Conservation (phyloP, 768 basidiomycete species). For the Tephrocybe sp. region DNA sequence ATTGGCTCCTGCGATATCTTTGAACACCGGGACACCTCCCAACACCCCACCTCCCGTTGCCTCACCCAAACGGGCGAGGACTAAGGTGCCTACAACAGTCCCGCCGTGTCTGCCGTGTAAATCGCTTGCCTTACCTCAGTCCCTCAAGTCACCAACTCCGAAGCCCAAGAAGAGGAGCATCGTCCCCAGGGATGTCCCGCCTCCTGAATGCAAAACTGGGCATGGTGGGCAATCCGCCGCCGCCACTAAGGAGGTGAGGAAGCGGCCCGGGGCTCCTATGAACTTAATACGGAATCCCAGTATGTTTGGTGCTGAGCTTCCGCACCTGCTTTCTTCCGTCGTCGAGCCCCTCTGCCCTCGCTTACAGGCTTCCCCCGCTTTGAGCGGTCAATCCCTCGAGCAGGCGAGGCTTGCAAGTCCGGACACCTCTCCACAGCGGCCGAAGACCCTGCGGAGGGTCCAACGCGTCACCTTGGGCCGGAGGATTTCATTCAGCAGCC, state of each 20-base stretch:
- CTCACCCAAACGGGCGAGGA: conserved; percentile 18
- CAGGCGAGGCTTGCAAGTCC: background rate
- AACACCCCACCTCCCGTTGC: conserved; percentile 18
- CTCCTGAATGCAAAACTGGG: background rate
- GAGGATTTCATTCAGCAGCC: conserved; percentile 67
- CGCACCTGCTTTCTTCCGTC: conserved; percentile 32
- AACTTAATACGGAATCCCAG: conserved; percentile 61
- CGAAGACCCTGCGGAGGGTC: conserved; percentile 50
- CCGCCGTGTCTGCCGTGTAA: conserved; percentile 19
- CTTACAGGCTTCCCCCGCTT: conserved; percentile 13
- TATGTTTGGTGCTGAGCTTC: conserved; percentile 68
- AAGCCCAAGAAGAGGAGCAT: conserved; percentile 16
- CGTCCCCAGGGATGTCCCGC: background rate
- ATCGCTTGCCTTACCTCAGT: background rate
- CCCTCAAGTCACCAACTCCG: conserved; percentile 27
- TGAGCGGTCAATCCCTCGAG: conserved; percentile 6
- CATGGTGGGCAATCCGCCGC: background rate
- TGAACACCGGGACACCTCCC: conserved; percentile 22
- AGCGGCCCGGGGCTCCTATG: conserved; percentile 36
- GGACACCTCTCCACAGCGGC: conserved; percentile 24
- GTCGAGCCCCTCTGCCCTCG: conserved; percentile 11
- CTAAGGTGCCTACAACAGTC: conserved; percentile 20
- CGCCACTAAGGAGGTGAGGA: conserved; percentile 1
- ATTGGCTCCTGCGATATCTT: conserved; percentile 20
- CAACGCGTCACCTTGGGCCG: conserved; percentile 47